These are phyloP conservation scores for Ilyonectria robusta DNA, from an alignment of 2,329 filamentous ascomycete species.

Conservation along the genomic window DNA sequence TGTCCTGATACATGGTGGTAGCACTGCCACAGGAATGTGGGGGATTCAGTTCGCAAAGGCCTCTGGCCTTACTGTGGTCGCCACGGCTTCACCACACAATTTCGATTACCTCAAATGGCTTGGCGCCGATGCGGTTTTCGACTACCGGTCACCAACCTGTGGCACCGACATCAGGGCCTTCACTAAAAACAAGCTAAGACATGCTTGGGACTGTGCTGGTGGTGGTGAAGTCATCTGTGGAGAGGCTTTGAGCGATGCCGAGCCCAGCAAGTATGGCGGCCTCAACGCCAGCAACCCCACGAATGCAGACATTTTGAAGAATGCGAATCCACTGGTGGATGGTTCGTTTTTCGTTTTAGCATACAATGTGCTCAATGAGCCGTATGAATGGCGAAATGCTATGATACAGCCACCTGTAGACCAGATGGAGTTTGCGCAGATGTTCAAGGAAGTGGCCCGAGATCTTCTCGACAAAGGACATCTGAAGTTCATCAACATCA, in stretches of 20 bases:
- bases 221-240: not conserved
- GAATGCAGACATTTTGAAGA: constrained; percentile 4
- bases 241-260: constrained; percentile 20
- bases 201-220: not conserved
- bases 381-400: too few relatives aligned
- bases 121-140: constrained; percentile 61
- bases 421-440: constrained; percentile 23
- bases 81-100: constrained; percentile 55
- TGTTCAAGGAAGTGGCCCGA: constrained; percentile 23
- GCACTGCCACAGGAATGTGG: constrained; percentile 69
- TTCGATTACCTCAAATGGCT: constrained; percentile 52
- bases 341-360: constrained; percentile 13
- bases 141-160: constrained; percentile 55
- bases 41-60: constrained; percentile 59
- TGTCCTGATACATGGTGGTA: constrained; percentile 61
- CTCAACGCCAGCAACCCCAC: constrained; percentile 1
- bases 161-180: constrained; percentile 45
- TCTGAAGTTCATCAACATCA: constrained; percentile 6
- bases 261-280: constrained; percentile 27
- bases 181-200: constrained; percentile 31
- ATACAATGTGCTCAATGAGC: too few relatives aligned
- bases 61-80: constrained; percentile 53
- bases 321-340: constrained; percentile 21
- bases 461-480: constrained; percentile 5
- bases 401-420: constrained; percentile 6